Conservation (phyloP, 768 basidiomycete species). For the Rhizopogon vesiculosus region DNA sequence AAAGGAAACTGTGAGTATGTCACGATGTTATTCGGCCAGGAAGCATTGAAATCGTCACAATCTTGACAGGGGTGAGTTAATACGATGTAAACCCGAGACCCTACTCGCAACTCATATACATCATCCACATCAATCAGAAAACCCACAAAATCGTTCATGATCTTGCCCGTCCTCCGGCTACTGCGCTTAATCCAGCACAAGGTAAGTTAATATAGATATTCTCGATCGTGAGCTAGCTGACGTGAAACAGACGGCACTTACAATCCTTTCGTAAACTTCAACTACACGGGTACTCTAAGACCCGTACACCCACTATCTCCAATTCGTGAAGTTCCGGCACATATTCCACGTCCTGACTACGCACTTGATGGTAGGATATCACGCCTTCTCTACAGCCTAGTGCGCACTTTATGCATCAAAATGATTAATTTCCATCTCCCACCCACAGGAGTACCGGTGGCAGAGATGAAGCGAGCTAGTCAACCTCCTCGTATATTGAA, state of each 20-base stretch:
- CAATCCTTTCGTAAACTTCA: constrained; percentile 73
- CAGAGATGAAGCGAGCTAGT: constrained; percentile 54
- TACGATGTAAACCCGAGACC: neutral
- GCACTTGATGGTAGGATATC: constrained; percentile 50
- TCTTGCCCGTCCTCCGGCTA: constrained; percentile 36
- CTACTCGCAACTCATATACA: neutral
- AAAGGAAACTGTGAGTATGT: constrained; percentile 79
- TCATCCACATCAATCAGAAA: constrained; percentile 48
- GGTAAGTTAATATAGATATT: neutral
- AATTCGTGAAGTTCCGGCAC: constrained; percentile 69
- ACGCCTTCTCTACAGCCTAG: constrained; percentile 23
- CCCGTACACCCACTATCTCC: constrained; percentile 88
- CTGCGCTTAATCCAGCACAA: constrained; percentile 2
- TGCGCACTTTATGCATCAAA: constrained; percentile 17
- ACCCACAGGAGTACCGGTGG: constrained; percentile 49
- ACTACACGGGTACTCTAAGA: constrained; percentile 75
- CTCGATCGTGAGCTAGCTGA: neutral
- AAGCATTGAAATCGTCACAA: neutral
- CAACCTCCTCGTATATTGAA: constrained; percentile 63
- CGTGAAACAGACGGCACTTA: constrained; percentile 60
- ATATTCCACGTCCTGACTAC: constrained; percentile 89
- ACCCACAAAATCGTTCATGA: constrained; percentile 75
- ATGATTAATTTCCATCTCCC: constrained; percentile 1
- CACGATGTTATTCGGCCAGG: neutral
- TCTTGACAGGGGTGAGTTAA: constrained; percentile 20